Percentiles rank a stretch among this genome's conserved stretches.
Conservation (phyloP, 345 rosid genomes). For the Eucalyptus lansdowneana region DNA sequence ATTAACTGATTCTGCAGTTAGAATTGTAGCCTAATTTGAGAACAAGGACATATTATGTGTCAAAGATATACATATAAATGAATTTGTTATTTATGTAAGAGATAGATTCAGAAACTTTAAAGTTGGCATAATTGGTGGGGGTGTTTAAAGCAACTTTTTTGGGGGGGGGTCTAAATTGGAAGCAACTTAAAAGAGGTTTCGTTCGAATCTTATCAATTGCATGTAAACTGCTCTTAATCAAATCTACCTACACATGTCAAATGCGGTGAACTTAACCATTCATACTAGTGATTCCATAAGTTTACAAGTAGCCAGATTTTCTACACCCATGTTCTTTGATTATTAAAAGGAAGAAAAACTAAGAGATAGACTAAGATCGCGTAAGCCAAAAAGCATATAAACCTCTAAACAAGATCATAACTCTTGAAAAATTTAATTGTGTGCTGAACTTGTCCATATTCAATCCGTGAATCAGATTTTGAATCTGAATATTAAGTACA, state of each 20-base stretch:
- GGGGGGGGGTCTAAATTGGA: not conserved
- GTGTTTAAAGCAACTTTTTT: not conserved
- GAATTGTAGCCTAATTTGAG: not conserved
- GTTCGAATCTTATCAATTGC: not conserved
- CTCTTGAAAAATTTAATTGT: rapidly evolving
- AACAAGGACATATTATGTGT: not conserved
- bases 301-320: not conserved
- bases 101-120: not conserved
- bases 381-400: not conserved
- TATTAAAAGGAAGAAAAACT: not conserved
- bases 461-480: not conserved
- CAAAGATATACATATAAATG: not conserved
- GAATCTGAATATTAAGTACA: not conserved
- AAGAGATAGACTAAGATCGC: not conserved
- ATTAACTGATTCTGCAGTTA: not conserved
- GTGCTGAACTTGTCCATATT: not conserved
- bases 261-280: not conserved
- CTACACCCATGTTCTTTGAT: not conserved
- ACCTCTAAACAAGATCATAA: not conserved
- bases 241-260: not conserved
- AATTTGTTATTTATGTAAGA: not conserved
- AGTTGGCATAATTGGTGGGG: too few relatives aligned
- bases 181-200: too few relatives aligned
- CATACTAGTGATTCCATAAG: too few relatives aligned
- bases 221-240: rapidly evolving